Evolutionary conservation across 116 monocot species (phyloP), one percentile per base, ranked within the genome.

Genomic region (Trichopus zeylanicus): DNA sequence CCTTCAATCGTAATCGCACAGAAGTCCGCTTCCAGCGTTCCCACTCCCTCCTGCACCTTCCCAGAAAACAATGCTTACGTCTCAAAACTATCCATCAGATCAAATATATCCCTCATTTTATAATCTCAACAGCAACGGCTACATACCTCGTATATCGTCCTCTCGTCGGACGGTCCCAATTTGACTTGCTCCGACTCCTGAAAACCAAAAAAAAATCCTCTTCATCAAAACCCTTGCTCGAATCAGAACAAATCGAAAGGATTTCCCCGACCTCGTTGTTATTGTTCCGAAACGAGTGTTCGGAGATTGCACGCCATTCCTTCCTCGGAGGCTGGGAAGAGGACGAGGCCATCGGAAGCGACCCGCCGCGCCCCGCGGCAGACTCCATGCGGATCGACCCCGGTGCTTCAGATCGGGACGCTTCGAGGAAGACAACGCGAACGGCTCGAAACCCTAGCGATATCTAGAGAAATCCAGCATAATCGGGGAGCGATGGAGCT

Each of bases 291-390:
- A 74, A 73, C 33, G 75, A 65, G 55, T 70, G 37, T 21, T 86
- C 86, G 61, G 86, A 61, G 60, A 91, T 67, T 29, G 81, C 84
- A 3, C 87, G 77, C 92, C 92, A 87, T 55, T 87, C 87, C 84
- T 81, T 92, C 42, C 84, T 60, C n/a, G 67, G 52, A 7, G 71
- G 51, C 60, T 74, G 78, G 29, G 80, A 68, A 42, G 88, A 60
- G 46, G 77, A 48, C 47, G 88, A 60, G 46, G 76, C 26, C 22
- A 64, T 61, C 11, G 84, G 57, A 62, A 77, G 60, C 15, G 76
- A 57, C 38, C 78, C 87, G 54, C 82, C 76, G 68, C 74, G 73
- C 32, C 69, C 64, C 5, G 84, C 72, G 68, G 85, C 53, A 60
- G 70, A 66, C 75, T 84, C 88, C 88, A 89, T 89, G 46, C 2